Evolutionary conservation across 2,329 filamentous ascomycete species (phyloP).

Genomic region (Fusarium mangiferae): DNA sequence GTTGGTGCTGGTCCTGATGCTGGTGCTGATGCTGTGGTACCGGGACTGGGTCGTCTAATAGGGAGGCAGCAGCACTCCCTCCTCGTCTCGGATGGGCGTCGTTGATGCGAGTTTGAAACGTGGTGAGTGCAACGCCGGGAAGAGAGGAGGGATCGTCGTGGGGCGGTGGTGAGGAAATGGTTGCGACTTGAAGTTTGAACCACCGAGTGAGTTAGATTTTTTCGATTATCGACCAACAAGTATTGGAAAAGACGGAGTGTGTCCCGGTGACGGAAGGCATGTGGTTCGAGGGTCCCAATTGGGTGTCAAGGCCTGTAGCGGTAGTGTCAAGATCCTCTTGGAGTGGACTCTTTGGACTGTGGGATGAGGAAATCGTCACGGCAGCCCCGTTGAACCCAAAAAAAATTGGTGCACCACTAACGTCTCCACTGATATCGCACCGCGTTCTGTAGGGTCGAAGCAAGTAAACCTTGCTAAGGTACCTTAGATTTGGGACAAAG

Average conservation of each 20-base stretch:
- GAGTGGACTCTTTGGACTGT: constrained; percentile 14
- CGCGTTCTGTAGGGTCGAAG: background rate
- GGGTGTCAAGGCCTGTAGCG: constrained; percentile 19
- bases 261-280: constrained; percentile 31
- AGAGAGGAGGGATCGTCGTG: constrained; percentile 54
- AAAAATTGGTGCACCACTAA: constrained; percentile 33
- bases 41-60: constrained; percentile 15
- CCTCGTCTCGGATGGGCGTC: constrained; percentile 47
- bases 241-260: constrained; percentile 5
- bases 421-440: constrained; percentile 15
- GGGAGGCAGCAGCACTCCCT: constrained; percentile 46
- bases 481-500: background rate
- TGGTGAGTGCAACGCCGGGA: constrained; percentile 44
- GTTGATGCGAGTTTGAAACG: constrained; percentile 28
- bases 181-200: constrained; percentile 39
- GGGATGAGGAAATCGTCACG: constrained; percentile 31
- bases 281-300: constrained; percentile 31
- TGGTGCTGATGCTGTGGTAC: constrained; percentile 9
- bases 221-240: constrained; percentile 3
- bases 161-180: constrained; percentile 48
- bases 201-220: constrained; percentile 1
- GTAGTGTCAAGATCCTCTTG: constrained; percentile 10
- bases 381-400: constrained; percentile 13
- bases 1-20: constrained; percentile 11
- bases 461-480: background rate